Conservation (phyloP, 495 filamentous ascomycete genomes). For the Trichoderma reesei region DNA sequence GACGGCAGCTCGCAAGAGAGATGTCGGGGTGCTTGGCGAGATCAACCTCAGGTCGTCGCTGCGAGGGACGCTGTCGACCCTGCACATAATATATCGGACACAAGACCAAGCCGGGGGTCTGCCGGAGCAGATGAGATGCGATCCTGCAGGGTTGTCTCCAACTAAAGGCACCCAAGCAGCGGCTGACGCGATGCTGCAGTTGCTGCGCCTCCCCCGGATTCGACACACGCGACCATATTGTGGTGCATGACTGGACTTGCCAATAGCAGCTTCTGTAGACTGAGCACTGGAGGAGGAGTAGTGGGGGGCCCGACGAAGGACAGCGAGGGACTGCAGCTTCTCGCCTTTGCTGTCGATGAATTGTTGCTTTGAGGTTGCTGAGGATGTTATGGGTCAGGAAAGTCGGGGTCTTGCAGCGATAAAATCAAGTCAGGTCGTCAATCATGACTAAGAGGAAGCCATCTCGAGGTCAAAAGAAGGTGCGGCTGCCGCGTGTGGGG, state of each 20-base stretch:
- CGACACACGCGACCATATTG: neutral
- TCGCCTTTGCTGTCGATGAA: too few species aligned
- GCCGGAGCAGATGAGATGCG: neutral
- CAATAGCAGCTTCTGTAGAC: neutral
- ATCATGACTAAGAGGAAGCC: too few species aligned
- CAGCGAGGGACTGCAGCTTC: too few species aligned
- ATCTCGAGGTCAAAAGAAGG: too few species aligned
- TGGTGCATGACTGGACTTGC: neutral
- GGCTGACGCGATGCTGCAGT: neutral
- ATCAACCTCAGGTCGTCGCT: neutral
- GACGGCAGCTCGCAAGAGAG: neutral
- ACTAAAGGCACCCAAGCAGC: neutral
- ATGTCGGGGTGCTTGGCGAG: neutral
- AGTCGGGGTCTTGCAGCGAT: too few species aligned
- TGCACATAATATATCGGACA: neutral
- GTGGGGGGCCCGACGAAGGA: too few species aligned
- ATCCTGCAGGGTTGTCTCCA: neutral
- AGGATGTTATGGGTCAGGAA: too few species aligned
- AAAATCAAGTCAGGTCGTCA: too few species aligned
- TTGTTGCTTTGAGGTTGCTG: too few species aligned
- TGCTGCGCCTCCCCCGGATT: slow-evolving; percentile 2
- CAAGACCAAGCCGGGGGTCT: neutral
- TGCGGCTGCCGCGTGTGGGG: too few species aligned
- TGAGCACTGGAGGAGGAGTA: too few species aligned
- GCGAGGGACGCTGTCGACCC: neutral